A percentile compares a stretch with the other conserved stretches of the same genome.
These are phyloP conservation scores for Termitomyces sp. DNA, from an alignment of 768 basidiomycete species.

Conservation along the genomic window DNA sequence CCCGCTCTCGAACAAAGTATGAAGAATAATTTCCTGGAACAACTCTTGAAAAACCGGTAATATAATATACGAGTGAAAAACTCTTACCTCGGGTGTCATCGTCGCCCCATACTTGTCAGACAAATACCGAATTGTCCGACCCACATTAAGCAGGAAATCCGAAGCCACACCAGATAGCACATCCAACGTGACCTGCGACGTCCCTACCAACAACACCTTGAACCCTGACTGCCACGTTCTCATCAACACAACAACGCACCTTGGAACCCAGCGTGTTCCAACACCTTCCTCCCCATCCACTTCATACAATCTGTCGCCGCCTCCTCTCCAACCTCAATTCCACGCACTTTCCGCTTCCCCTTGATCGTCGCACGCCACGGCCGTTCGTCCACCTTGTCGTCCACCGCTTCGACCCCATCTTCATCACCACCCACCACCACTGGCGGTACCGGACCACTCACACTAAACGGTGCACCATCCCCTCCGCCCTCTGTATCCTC, in stretches of 20 bases:
- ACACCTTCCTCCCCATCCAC: constrained; percentile 70
- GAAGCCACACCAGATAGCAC: constrained; percentile 72
- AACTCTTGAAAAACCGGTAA: constrained; percentile 4
- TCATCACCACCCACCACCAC: constrained; percentile 15
- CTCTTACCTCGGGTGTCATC: constrained; percentile 83
- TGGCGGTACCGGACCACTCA: constrained; percentile 13
- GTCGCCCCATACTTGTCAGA: constrained; percentile 73
- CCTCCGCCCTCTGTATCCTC: constrained; percentile 33
- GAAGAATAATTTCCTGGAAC: constrained; percentile 85
- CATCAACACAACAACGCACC: constrained; percentile 41
- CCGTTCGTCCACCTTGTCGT: constrained; percentile 53
- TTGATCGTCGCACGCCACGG: constrained; percentile 43
- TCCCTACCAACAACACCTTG: constrained; percentile 38
- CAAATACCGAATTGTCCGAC: constrained; percentile 77
- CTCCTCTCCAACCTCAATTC: constrained; percentile 54
- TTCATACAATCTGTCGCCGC: constrained; percentile 60
- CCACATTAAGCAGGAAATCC: constrained; percentile 83
- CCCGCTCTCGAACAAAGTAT: constrained; percentile 88
- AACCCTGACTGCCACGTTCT: not conserved
- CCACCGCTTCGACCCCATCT: constrained; percentile 23
- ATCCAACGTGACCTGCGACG: constrained; percentile 72
- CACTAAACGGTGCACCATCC: constrained; percentile 29
- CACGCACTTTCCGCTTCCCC: constrained; percentile 23
- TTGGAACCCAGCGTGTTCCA: constrained; percentile 93
- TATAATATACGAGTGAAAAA: not conserved